Percentiles rank a stretch among this genome's conserved stretches.
Evolutionary conservation across 202 grass and related monocot genomes (phyloP).

Genomic region (Eragrostis tef): DNA sequence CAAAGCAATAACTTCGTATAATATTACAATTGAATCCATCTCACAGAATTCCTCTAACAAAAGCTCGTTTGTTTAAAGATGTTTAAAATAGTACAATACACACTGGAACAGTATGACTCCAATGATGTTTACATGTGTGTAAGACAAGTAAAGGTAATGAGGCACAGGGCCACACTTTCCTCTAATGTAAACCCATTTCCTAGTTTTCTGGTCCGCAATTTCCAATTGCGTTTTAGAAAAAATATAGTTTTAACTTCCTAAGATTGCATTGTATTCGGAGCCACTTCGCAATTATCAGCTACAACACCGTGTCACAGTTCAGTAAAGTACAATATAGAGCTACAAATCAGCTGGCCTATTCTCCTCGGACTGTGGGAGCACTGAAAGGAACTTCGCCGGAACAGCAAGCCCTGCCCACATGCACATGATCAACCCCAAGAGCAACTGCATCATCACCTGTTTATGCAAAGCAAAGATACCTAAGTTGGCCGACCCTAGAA

Average conservation of each 20-base stretch:
- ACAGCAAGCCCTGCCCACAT: slow-evolving; percentile 78
- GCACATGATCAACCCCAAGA: slow-evolving; percentile 76
- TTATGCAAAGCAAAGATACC: slow-evolving; percentile 12
- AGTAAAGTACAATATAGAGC: not conserved
- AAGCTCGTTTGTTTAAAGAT: not conserved
- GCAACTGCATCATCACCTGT: slow-evolving; percentile 85
- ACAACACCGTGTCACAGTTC: not conserved
- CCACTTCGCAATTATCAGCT: not conserved
- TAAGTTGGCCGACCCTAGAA: not conserved
- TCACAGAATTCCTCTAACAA: not conserved
- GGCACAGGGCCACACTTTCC: not conserved
- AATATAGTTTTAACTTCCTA: not conserved
- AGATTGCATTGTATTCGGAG: not conserved
- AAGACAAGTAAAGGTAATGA: not conserved
- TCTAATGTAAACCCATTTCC: not conserved
- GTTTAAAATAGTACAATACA: not conserved
- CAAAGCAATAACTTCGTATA: too few relatives aligned
- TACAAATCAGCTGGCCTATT: slow-evolving; percentile 62
- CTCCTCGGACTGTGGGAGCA: slow-evolving; percentile 87
- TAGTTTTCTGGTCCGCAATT: slow-evolving; percentile 1
- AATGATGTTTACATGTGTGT: not conserved
- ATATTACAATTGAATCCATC: not conserved
- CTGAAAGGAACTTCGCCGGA: slow-evolving; percentile 72
- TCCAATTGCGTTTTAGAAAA: not conserved
- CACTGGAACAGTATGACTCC: not conserved